These are phyloP conservation scores for Pythium graminicola DNA, from an alignment of 352 stramenopile genomes.

Conservation along the genomic window DNA sequence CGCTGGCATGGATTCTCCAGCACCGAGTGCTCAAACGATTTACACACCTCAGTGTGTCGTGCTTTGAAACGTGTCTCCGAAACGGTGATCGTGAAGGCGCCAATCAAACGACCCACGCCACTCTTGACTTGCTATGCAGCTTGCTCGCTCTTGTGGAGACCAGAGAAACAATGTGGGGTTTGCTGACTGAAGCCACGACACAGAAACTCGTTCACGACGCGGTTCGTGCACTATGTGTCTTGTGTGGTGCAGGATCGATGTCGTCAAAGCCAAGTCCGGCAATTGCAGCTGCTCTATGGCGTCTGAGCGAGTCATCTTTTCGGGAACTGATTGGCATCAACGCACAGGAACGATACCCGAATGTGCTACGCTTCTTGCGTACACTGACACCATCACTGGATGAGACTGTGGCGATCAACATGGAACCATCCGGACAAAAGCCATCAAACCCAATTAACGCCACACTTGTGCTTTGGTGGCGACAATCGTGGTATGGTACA, in stretches of 20 bases:
- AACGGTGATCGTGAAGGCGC: background rate
- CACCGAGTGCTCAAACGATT: background rate
- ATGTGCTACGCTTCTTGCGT: background rate
- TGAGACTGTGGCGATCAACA: background rate
- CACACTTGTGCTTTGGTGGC: slow-evolving; percentile 8
- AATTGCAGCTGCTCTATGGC: slow-evolving; percentile 26
- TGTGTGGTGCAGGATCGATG: background rate
- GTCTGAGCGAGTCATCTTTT: slow-evolving; percentile 24
- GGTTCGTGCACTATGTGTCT: background rate
- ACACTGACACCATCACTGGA: background rate
- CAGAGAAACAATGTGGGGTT: background rate
- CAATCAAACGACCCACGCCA: background rate
- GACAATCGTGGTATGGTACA: background rate
- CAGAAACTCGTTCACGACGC: background rate
- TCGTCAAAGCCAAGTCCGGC: background rate
- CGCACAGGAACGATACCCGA: background rate
- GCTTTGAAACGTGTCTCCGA: slow-evolving; percentile 5
- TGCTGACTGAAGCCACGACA: background rate
- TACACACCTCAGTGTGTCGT: background rate
- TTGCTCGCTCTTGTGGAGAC: slow-evolving; percentile 4
- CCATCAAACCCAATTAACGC: background rate
- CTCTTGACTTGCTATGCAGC: background rate
- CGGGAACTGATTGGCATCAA: slow-evolving; percentile 15
- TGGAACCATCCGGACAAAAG: background rate
- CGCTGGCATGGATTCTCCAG: background rate